A percentile compares a stretch with the other conserved stretches of the same genome.
These are phyloP conservation scores for Plasmodium fragile DNA, from an alignment of 169 alveolate species.

Conservation along the genomic window DNA sequence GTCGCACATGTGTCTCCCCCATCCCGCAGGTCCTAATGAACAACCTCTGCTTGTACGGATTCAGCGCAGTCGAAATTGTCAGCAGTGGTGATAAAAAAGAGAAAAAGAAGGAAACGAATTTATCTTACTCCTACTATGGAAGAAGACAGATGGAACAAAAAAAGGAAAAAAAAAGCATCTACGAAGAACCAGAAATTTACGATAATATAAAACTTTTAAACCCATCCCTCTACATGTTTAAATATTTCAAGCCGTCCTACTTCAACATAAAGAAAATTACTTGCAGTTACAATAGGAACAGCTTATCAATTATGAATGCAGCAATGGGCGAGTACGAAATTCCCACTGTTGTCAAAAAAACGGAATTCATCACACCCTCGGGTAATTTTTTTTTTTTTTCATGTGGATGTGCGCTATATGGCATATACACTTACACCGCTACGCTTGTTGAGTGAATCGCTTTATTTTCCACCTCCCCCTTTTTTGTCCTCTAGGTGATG, in stretches of 20 bases:
- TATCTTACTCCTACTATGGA: constrained; percentile 6
- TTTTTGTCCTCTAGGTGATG: constrained; percentile 49
- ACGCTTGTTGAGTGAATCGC: not conserved
- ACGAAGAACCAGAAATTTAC: constrained; percentile 62
- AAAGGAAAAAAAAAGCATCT: constrained; percentile 21
- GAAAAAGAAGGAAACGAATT: constrained; percentile 13
- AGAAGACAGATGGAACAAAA: constrained; percentile 22
- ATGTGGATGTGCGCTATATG: not conserved
- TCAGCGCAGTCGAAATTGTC: constrained; percentile 57
- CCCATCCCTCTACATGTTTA: constrained; percentile 71
- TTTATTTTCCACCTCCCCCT: not conserved
- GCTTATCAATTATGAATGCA: constrained; percentile 75
- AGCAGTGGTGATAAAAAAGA: not conserved
- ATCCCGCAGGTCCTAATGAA: constrained; percentile 52
- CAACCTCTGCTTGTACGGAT: constrained; percentile 73
- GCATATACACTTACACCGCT: not conserved
- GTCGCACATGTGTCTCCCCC: not conserved
- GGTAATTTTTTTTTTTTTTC: constrained; percentile 12
- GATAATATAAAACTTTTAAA: constrained; percentile 41
- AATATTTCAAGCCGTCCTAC: constrained; percentile 75
- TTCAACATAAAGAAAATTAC: constrained; percentile 61
- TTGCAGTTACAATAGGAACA: constrained; percentile 74
- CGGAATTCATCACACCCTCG: constrained; percentile 66
- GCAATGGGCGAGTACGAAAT: constrained; percentile 67
- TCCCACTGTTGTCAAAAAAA: constrained; percentile 34